These are phyloP conservation scores for Dillenia suffruticosa DNA, from an alignment of 164 flowering plant species.

Conservation along the genomic window DNA sequence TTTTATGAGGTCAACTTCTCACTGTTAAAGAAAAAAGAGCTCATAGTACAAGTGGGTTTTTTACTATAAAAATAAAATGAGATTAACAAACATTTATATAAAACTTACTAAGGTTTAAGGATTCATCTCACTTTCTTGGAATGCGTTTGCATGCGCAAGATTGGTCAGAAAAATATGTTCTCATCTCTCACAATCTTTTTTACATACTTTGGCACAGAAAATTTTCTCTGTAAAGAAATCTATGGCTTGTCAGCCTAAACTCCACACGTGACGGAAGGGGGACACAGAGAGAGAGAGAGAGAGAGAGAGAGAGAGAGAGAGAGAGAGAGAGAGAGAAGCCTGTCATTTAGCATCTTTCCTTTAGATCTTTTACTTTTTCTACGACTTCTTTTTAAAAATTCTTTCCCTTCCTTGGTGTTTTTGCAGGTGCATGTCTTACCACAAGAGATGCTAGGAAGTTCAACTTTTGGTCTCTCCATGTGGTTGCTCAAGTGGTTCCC, in stretches of 20 bases:
- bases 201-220: too few relatives aligned
- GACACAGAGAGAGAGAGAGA: too few relatives aligned
- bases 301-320: too few relatives aligned
- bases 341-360: slow-evolving; percentile 8
- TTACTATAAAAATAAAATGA: too few relatives aligned
- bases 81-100: too few relatives aligned
- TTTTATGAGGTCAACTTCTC: too few relatives aligned
- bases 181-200: neutral
- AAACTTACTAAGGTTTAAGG: too few relatives aligned
- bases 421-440: slow-evolving; percentile 88
- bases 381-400: slow-evolving; percentile 4
- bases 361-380: neutral
- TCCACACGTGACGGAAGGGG: too few relatives aligned
- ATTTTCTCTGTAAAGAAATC: slow-evolving; percentile 3
- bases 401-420: neutral
- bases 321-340: neutral
- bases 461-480: slow-evolving; percentile 91
- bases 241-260: too few relatives aligned
- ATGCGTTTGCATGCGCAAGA: slow-evolving; percentile 41
- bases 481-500: slow-evolving; percentile 91
- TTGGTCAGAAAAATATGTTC: neutral
- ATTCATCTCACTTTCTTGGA: slow-evolving; percentile 33
- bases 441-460: slow-evolving; percentile 82
- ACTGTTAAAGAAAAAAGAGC: too few relatives aligned
- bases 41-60: too few relatives aligned